Base-by-base conservation (phyloP, 345 rosid genomes). In the Ailanthus altissimus region DNA sequence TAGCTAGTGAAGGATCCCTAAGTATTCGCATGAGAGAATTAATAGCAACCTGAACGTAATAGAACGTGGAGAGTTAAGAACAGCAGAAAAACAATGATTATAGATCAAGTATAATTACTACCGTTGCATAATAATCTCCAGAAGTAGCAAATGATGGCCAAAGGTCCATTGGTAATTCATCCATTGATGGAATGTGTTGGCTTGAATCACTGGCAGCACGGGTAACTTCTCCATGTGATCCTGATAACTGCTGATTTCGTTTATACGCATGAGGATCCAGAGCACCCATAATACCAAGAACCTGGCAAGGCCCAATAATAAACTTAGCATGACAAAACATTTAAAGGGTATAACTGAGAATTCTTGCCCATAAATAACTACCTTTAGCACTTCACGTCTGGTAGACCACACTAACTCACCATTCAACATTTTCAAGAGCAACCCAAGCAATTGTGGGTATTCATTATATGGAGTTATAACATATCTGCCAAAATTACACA, bases 251-350 rank as follows among this genome's bases (percentile, higher is more conserved):
- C 78, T 96, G 99, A 85, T 94, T 96, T 78, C 90, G 86, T 84
- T 96, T 96, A 81, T 94, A 97, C 21, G 78, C 88, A 86, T 92
- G 97, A 59, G 99, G 99, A 92, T 96, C 99, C 81, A 96, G 82
- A 81, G 99, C 99, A 73, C 97, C 99, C 95, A 96, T 92, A 77
- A 96, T 96, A 73, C 99, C 99, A 75, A 96, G 97, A 61, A 96
- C 99, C 99, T 96, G 89, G 78, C 38, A 23, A 77, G 70, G 72
- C 54, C 80, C 77, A 77, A 81, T 56, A 47, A 67, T 50, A 72
- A n/a, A 59, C 81, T 71, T 78, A 77, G 80, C 79, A 81, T 75
- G 73, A 78, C 23, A 28, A 78, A 59, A 61, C 62, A 77, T 67
- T 47, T 50, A 43, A 7, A 76, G 8, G 16, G 77, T 43, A 79